Conservation (phyloP, 2,329 filamentous ascomycete genomes). For the Ophiocordyceps unilateralis region DNA sequence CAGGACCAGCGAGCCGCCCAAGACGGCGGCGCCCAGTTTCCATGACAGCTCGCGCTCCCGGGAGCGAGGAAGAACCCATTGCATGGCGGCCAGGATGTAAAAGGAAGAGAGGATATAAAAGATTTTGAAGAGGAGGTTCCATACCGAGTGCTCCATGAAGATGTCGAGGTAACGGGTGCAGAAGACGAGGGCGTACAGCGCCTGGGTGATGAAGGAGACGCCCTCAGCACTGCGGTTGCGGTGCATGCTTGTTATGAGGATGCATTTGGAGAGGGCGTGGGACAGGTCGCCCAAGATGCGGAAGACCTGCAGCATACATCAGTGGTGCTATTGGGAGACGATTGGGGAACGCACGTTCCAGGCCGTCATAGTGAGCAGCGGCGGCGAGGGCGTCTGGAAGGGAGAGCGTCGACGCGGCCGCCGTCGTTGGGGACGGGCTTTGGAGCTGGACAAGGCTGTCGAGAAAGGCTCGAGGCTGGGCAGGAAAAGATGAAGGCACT, state of each 20-base stretch:
- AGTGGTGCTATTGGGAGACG: neutral
- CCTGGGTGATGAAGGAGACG: slow-evolving; percentile 80
- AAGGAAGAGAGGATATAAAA: slow-evolving; percentile 74
- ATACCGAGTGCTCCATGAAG: slow-evolving; percentile 38
- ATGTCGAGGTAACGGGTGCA: slow-evolving; percentile 74
- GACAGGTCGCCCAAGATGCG: slow-evolving; percentile 70
- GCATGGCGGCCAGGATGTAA: slow-evolving; percentile 81
- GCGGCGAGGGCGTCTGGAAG: slow-evolving; percentile 1
- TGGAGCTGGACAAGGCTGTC: neutral
- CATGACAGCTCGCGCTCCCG: slow-evolving; percentile 83
- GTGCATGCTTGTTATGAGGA: slow-evolving; percentile 82
- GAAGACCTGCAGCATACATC: slow-evolving; percentile 31
- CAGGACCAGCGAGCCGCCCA: slow-evolving; percentile 45
- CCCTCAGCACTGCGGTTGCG: slow-evolving; percentile 77
- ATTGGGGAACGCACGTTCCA: slow-evolving; percentile 19
- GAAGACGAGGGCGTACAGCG: slow-evolving; percentile 76
- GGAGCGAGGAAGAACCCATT: slow-evolving; percentile 71
- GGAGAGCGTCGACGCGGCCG: neutral
- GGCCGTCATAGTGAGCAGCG: slow-evolving; percentile 17
- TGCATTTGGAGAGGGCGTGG: slow-evolving; percentile 73
- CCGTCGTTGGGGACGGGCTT: neutral
- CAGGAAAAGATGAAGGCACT: neutral
- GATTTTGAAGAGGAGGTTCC: slow-evolving; percentile 74
- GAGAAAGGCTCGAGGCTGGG: neutral
- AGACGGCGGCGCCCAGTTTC: slow-evolving; percentile 62